Conservation (phyloP, 108 stramenopile genomes). For the Stephanodiscus triporus region DNA sequence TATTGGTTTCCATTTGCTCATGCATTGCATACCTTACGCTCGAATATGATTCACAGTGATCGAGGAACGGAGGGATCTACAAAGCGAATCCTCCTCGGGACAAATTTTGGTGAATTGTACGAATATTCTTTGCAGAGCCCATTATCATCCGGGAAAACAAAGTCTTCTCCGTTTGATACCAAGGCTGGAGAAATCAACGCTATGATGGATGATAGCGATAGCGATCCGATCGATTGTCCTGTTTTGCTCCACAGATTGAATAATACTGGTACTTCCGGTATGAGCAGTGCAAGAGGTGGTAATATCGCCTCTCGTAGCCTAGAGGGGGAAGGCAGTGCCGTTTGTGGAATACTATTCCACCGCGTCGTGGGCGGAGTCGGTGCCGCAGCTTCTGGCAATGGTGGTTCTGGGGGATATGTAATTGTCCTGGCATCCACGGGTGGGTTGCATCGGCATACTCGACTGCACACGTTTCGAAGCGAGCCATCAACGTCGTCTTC, state of each 20-base stretch:
- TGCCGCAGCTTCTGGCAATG: constrained; percentile 14
- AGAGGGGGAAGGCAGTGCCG: constrained; percentile 29
- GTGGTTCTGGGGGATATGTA: constrained; percentile 42
- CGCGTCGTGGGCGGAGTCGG: constrained; percentile 35
- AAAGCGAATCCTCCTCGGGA: constrained; percentile 76
- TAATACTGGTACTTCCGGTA: constrained; percentile 6
- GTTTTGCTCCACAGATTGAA: constrained; percentile 42
- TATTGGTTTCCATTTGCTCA: constrained; percentile 1
- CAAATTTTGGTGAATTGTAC: constrained; percentile 78
- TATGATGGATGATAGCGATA: constrained; percentile 30
- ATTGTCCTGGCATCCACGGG: constrained; percentile 74
- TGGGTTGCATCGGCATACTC: constrained; percentile 69
- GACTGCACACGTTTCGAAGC: constrained; percentile 76
- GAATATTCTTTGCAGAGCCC: constrained; percentile 73
- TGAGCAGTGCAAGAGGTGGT: background rate
- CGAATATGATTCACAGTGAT: constrained; percentile 33
- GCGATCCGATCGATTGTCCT: constrained; percentile 35
- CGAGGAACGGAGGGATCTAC: constrained; percentile 84
- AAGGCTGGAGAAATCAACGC: constrained; percentile 44
- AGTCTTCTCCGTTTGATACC: constrained; percentile 47
- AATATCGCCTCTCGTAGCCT: background rate
- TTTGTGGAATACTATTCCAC: constrained; percentile 43
- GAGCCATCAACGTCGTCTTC: constrained; percentile 27
- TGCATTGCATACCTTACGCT: background rate
- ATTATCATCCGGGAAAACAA: constrained; percentile 11